Evolutionary conservation across 768 basidiomycete species (phyloP).

Genomic region (Podaxis sp.): DNA sequence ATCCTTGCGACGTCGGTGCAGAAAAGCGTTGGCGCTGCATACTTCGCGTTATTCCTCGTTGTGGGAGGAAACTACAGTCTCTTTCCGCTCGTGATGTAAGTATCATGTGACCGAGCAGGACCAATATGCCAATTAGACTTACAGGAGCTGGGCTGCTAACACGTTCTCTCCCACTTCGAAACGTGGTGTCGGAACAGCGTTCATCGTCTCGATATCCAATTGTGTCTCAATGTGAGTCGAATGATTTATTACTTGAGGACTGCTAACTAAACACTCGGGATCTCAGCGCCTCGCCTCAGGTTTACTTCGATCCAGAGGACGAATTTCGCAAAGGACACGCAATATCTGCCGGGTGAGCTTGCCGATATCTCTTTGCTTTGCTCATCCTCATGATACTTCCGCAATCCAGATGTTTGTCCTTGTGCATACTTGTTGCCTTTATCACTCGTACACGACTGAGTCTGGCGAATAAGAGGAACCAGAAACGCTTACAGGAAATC

Average conservation of each 20-base stretch:
- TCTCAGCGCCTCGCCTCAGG: constrained; percentile 51
- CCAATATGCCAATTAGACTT: background rate
- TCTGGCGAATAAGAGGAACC: constrained; percentile 41
- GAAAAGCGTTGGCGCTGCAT: constrained; percentile 52
- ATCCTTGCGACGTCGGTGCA: constrained; percentile 52
- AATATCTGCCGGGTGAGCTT: constrained; percentile 48
- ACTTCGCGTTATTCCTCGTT: constrained; percentile 59
- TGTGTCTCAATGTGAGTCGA: constrained; percentile 53
- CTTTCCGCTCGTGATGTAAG: constrained; percentile 59
- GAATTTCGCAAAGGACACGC: constrained; percentile 54
- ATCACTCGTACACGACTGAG: constrained; percentile 44
- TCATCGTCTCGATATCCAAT: constrained; percentile 60
- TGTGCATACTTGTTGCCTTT: constrained; percentile 43
- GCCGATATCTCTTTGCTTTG: background rate
- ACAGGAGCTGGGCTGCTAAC: constrained; percentile 62
- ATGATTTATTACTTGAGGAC: background rate
- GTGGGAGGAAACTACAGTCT: constrained; percentile 54
- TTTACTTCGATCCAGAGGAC: constrained; percentile 55
- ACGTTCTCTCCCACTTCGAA: constrained; percentile 60
- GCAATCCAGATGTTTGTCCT: constrained; percentile 39
- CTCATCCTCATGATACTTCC: background rate
- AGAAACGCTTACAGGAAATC: constrained; percentile 16
- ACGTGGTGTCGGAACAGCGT: constrained; percentile 59
- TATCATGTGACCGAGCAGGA: background rate
- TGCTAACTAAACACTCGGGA: background rate